These are phyloP conservation scores for Paspalum notatum DNA, from an alignment of 176 grass and related monocot genomes.

Conservation along the genomic window DNA sequence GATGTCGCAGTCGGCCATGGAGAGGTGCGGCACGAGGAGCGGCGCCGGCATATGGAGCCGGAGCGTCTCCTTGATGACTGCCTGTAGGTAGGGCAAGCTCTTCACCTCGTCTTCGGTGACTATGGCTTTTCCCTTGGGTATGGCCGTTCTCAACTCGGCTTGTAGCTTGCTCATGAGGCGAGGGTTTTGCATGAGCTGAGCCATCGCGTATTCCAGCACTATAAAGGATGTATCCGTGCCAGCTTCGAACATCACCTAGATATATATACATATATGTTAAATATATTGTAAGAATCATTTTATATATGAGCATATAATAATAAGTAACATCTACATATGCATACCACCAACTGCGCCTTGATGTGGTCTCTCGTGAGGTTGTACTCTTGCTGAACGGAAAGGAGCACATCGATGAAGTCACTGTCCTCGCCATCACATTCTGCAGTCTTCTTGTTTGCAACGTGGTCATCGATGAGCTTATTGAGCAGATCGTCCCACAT, in stretches of 20 bases:
- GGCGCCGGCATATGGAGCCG: neutral
- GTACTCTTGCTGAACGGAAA: neutral
- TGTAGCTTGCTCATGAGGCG: neutral
- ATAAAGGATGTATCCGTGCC: slow-evolving; percentile 40
- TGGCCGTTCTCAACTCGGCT: slow-evolving; percentile 19
- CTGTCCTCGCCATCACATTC: neutral
- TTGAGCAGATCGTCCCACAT: slow-evolving; percentile 48
- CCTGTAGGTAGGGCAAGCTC: neutral
- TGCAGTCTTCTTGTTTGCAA: neutral
- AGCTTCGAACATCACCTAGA: slow-evolving; percentile 45
- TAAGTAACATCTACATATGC: too few relatives aligned
- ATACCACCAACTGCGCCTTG: neutral
- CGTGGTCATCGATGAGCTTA: slow-evolving; percentile 43
- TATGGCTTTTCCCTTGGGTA: neutral
- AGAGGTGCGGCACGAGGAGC: neutral
- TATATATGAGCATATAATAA: too few relatives aligned
- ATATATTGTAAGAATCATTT: neutral
- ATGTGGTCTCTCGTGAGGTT: neutral
- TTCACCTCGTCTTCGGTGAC: neutral
- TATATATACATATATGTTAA: neutral
- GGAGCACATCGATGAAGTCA: neutral
- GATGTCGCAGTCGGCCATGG: neutral
- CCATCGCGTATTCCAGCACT: neutral
- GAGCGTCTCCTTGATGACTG: neutral
- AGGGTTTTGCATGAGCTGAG: neutral